Conservation (phyloP, 2,329 filamentous ascomycete genomes). For the Lachnellula arida region DNA sequence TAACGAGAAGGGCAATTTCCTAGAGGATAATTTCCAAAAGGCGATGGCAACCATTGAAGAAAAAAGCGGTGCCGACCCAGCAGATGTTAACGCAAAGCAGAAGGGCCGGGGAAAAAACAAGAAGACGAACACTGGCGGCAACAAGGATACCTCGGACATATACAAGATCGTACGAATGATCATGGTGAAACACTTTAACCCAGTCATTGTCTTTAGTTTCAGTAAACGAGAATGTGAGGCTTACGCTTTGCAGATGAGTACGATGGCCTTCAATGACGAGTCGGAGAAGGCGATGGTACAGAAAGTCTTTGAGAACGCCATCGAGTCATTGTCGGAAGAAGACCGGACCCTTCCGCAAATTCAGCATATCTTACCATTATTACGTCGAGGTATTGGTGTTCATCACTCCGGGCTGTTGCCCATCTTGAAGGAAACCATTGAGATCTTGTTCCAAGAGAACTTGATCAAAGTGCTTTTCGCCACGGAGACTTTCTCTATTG, state of each 20-base stretch:
- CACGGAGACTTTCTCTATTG: constrained; percentile 98
- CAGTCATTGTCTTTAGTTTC: constrained; percentile 99
- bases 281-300: constrained; percentile 91
- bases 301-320: constrained; percentile 90
- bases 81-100: constrained; percentile 71
- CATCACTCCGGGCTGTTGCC: constrained; percentile 94
- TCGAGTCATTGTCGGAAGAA: constrained; percentile 87
- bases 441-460: constrained; percentile 97
- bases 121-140: constrained; percentile 84
- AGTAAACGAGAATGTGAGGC: constrained; percentile 96
- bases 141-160: constrained; percentile 70
- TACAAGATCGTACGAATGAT: constrained; percentile 99
- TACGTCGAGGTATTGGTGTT: constrained; percentile 90
- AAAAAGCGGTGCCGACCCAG: constrained; percentile 78
- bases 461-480: constrained; percentile 97
- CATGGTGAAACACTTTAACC: constrained; percentile 94
- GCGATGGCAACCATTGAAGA: constrained; percentile 89
- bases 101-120: constrained; percentile 91
- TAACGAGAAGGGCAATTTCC: constrained; percentile 93
- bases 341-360: constrained; percentile 89
- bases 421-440: constrained; percentile 96
- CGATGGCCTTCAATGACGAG: constrained; percentile 90
- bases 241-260: constrained; percentile 80
- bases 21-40: constrained; percentile 95
- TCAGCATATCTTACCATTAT: constrained; percentile 77